A percentile compares a stretch with the other conserved stretches of the same genome.
phyloP scores from a whole-genome alignment of 2,329 filamentous ascomycete genomes.

The Phialemoniopsis sp. region DNA sequence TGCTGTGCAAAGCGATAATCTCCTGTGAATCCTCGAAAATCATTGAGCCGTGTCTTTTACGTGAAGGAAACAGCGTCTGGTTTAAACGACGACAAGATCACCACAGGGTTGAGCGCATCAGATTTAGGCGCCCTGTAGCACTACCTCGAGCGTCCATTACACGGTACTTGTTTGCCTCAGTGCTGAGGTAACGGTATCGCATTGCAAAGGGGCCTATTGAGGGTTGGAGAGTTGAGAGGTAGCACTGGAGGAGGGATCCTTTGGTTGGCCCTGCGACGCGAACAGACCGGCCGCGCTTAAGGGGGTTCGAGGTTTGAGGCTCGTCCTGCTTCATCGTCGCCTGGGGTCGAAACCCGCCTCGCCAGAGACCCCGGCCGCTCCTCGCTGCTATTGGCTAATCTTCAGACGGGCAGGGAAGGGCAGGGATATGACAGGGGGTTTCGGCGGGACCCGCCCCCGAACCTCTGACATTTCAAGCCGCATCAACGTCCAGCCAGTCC shows the following conservation, averaged over 20 bases:
- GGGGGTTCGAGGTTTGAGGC: conserved; percentile 3
- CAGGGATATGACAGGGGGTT: neutral
- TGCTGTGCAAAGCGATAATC: too few species aligned
- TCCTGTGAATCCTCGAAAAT: too few species aligned
- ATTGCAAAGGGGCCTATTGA: too few species aligned
- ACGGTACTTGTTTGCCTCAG: too few species aligned
- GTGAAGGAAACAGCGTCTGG: too few species aligned
- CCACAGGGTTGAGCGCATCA: too few species aligned
- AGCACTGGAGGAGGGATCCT: neutral
- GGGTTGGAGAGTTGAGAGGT: too few species aligned
- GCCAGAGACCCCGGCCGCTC: conserved; percentile 25
- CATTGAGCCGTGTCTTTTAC: too few species aligned
- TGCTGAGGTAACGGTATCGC: too few species aligned
- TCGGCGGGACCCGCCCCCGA: neutral
- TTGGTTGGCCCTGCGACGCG: neutral
- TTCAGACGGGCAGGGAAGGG: neutral
- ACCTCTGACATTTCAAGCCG: conserved; percentile 18
- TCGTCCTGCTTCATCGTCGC: conserved; percentile 32
- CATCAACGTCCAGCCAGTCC: conserved; percentile 14
- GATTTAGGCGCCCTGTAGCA: too few species aligned
- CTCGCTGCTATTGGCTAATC: conserved; percentile 4
- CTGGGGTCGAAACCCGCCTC: conserved; percentile 29
- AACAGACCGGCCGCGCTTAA: conserved; percentile 5
- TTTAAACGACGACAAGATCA: too few species aligned
- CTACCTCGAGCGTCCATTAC: too few species aligned